phyloP scores from a whole-genome alignment of 805 yeast species.

The Saturnispora dispora region DNA sequence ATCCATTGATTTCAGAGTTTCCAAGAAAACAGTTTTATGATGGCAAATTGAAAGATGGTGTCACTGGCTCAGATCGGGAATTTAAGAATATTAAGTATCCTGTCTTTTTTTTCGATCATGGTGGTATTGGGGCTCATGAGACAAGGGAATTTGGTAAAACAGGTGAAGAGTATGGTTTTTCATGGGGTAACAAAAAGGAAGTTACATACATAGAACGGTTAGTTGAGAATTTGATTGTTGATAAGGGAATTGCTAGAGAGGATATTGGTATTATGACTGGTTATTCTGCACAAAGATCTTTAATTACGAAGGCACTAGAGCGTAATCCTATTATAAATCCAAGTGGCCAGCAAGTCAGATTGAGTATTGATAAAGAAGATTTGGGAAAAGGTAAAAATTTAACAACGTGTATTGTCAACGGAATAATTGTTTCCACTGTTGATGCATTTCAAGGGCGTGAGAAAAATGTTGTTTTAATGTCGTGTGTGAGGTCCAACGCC shows the following conservation, averaged over 20 bases:
- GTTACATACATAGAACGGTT: slow-evolving; percentile 38
- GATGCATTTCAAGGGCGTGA: slow-evolving; percentile 93
- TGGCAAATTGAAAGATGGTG: slow-evolving; percentile 63
- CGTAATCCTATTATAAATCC: slow-evolving; percentile 52
- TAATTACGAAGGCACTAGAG: slow-evolving; percentile 42
- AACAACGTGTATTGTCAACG: slow-evolving; percentile 39
- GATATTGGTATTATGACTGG: slow-evolving; percentile 66
- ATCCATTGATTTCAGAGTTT: slow-evolving; percentile 78
- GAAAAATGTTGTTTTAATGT: slow-evolving; percentile 67
- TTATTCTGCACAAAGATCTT: slow-evolving; percentile 66
- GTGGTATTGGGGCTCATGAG: slow-evolving; percentile 36
- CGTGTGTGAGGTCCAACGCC: slow-evolving; percentile 66
- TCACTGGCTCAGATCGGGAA: slow-evolving; percentile 41
- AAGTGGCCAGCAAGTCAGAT: slow-evolving; percentile 33
- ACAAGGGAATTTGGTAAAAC: slow-evolving; percentile 36
- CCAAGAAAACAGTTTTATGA: slow-evolving; percentile 77
- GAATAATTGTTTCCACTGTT: slow-evolving; percentile 47
- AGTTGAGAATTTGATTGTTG: slow-evolving; percentile 42
- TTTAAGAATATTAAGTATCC: slow-evolving; percentile 44
- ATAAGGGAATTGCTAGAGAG: slow-evolving; percentile 39
- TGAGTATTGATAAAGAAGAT: slow-evolving; percentile 57
- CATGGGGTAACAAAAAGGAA: slow-evolving; percentile 51
- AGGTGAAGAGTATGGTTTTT: slow-evolving; percentile 39
- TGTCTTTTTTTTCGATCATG: slow-evolving; percentile 51
- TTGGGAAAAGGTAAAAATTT: slow-evolving; percentile 32